Conservation (phyloP, 176 grass and related monocot genomes). For the Hsuehochloa calcarea region DNA sequence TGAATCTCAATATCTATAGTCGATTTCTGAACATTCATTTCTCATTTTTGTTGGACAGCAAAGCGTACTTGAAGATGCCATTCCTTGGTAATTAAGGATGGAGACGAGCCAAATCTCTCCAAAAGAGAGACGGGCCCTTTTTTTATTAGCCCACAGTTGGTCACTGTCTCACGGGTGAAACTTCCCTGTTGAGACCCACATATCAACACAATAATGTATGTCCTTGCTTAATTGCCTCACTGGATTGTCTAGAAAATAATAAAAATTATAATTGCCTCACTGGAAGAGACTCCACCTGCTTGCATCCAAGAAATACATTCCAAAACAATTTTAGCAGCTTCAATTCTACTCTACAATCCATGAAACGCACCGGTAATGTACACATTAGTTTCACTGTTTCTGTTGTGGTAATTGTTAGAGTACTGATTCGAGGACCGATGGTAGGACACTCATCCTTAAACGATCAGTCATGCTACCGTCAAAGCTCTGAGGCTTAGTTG, state of each 20-base stretch:
- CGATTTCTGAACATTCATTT: neutral
- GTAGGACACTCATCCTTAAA: too few relatives aligned
- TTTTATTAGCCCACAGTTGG: slow-evolving; percentile 42
- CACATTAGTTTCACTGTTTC: neutral
- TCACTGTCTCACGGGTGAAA: slow-evolving; percentile 36
- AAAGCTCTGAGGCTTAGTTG: too few relatives aligned
- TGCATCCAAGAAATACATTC: neutral
- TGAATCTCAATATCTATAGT: neutral
- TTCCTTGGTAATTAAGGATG: slow-evolving; percentile 22
- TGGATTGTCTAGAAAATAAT: neutral
- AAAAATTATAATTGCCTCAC: neutral
- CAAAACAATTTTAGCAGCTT: neutral
- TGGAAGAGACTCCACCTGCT: neutral
- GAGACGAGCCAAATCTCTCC: slow-evolving; percentile 37
- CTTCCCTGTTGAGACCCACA: slow-evolving; percentile 27
- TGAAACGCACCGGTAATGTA: too few relatives aligned
- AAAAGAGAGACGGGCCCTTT: slow-evolving; percentile 11
- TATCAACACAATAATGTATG: slow-evolving; percentile 31
- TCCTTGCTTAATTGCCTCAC: slow-evolving; percentile 26
- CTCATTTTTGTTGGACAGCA: neutral
- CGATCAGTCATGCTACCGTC: too few relatives aligned
- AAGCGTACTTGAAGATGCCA: slow-evolving; percentile 11
- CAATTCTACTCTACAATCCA: neutral
- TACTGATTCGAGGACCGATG: too few relatives aligned
- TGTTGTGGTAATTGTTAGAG: too few relatives aligned